phyloP scores from a whole-genome alignment of 768 basidiomycete genomes.

The Megacollybia marginata region DNA sequence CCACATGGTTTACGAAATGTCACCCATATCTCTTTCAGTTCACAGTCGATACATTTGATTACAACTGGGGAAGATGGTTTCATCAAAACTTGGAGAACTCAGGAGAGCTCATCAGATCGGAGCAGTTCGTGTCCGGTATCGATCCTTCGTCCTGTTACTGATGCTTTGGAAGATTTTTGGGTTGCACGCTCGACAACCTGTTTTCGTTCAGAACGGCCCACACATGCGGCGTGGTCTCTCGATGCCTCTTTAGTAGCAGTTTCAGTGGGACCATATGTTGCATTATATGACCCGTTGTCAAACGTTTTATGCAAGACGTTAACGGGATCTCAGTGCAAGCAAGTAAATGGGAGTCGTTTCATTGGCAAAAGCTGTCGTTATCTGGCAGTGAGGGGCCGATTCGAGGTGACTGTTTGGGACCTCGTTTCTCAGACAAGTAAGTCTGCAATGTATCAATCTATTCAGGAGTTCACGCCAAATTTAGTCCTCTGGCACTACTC shows the following conservation, averaged over 20 bases:
- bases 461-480: neutral
- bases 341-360: slow-evolving; percentile 46
- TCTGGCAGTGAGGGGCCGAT: slow-evolving; percentile 44
- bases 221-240: slow-evolving; percentile 66
- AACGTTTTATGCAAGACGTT: slow-evolving; percentile 55
- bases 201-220: slow-evolving; percentile 64
- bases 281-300: slow-evolving; percentile 66
- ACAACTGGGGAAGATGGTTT: slow-evolving; percentile 70
- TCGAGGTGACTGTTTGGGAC: slow-evolving; percentile 66
- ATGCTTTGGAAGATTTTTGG: slow-evolving; percentile 55
- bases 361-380: slow-evolving; percentile 68
- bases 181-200: slow-evolving; percentile 63
- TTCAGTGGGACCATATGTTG: slow-evolving; percentile 56
- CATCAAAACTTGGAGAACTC: slow-evolving; percentile 79
- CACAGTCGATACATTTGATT: slow-evolving; percentile 39
- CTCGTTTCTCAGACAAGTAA: slow-evolving; percentile 54
- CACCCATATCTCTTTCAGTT: slow-evolving; percentile 64
- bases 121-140: slow-evolving; percentile 31
- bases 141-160: slow-evolving; percentile 27
- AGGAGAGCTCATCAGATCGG: slow-evolving; percentile 4
- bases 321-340: slow-evolving; percentile 45
- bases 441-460: slow-evolving; percentile 13
- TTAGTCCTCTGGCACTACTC: slow-evolving; percentile 57
- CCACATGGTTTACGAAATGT: slow-evolving; percentile 71
- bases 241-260: slow-evolving; percentile 85